A percentile compares a stretch with the other conserved stretches of the same genome.
phyloP scores from a whole-genome alignment of 306 rosid species.

The Inga laurina region DNA sequence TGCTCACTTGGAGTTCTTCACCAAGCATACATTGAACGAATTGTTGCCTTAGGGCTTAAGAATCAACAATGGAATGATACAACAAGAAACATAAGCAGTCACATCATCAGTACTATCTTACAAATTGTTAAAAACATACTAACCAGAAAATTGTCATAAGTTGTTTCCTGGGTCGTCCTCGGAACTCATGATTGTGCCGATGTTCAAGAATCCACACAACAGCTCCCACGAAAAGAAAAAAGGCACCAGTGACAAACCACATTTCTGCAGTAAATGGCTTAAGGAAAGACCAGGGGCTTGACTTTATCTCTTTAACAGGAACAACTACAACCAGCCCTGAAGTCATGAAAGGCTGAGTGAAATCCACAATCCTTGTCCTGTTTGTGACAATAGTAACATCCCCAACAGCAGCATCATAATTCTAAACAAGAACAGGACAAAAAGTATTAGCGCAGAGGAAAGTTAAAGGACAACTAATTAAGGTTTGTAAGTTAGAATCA shows the following conservation, averaged over 20 bases:
- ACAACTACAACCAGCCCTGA: constrained; percentile 88
- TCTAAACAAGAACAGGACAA: constrained; percentile 51
- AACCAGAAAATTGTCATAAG: constrained; percentile 80
- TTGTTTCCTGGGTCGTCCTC: constrained; percentile 83
- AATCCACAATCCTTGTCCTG: constrained; percentile 85
- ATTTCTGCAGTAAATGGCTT: constrained; percentile 79
- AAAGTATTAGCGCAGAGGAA: not conserved
- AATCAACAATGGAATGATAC: not conserved
- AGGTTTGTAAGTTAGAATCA: constrained; percentile 3
- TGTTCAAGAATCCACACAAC: constrained; percentile 99
- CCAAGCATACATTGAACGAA: not conserved
- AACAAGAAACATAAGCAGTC: constrained; percentile 2
- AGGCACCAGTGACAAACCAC: constrained; percentile 82
- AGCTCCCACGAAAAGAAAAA: constrained; percentile 81
- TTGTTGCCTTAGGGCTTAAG: not conserved
- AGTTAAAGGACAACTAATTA: constrained; percentile 10
- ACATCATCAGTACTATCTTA: constrained; percentile 16
- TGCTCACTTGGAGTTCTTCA: not conserved
- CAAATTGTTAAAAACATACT: constrained; percentile 38
- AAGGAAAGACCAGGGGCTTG: constrained; percentile 94
- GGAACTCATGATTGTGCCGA: constrained; percentile 79
- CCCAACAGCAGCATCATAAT: constrained; percentile 90
- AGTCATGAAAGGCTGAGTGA: constrained; percentile 90
- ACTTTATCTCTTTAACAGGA: constrained; percentile 65
- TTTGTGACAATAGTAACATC: constrained; percentile 89